Evolutionary conservation across 129 eudicot genomes (phyloP), one percentile per base, ranked within the genome.

Genomic region (Flaveria brownii): DNA sequence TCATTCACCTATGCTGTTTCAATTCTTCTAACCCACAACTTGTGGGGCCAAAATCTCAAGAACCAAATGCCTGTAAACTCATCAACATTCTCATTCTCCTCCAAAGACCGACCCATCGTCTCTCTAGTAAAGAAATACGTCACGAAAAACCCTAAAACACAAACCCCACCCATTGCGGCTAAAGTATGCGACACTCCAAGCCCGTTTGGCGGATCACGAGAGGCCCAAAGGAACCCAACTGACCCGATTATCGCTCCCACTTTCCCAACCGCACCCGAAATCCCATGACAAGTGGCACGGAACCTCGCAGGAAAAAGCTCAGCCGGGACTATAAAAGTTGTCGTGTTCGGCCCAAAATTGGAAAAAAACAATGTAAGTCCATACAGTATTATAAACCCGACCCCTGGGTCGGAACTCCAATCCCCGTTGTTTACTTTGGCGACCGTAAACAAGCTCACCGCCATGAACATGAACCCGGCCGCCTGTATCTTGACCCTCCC

Each of bases 221-320:
- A 79, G 46, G 74, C 86, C 88, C 86, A 83, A 15, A 81, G 9
- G 9, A 78, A 83, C 68, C 87, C 90, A 2, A 85, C 69, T 4
- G 90, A 59, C 12, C 90, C 92, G 8, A 83, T 55, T 39, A 88
- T 83, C 11, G 88, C 90, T 11, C 92, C 92, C 2, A 81, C 43
- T 70, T 88, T 88, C 7, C 92, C 92, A 12, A 62, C 61, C 7
- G 90, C 90, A 17, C 86, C 89, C 0, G 90, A 81, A 26, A 88
- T 85, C 45, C 92, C 92, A 72, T 88, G 90, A 68, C 90, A 88
- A 0, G 92, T 85, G 1, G 92, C 81, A 11, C 92, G 81, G 72
- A 88, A 85, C 51, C 92, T 82, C 2, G 90, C 90, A 4, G 90
- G 92, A 30, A 88, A 88, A 9, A 88, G 89, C 83, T 88, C 92